Evolutionary conservation across 2,329 filamentous ascomycete genomes (phyloP), one percentile per base, ranked within the genome.

Genomic region (Daldinia sp.): DNA sequence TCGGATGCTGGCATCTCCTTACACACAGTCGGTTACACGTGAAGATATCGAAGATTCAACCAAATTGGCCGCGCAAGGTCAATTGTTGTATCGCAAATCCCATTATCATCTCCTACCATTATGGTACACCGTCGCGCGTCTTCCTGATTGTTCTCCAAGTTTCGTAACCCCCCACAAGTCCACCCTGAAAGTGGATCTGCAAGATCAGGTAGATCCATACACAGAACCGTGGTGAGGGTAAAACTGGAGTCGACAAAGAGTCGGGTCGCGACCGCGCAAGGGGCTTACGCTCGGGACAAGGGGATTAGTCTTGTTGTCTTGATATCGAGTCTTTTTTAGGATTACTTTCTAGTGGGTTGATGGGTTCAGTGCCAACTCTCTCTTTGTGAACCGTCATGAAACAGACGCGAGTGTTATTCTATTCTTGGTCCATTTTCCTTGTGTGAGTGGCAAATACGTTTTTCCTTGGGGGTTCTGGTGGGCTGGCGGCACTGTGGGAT

Each of bases 201-300:
- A 48, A 61, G 60, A 66, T 65, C 58, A 48, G 47, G 19, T 17
- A 56, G 61, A 54, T 61, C 61, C 50, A 54, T 52, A 62, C 37
- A 37, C n/a, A 39, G 52, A 63, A 25, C 47, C 56, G 34, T 23
- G 19, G 27, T 23, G 61, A 66, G 57, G 60, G 57, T 64, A 66
- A 66, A 66, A 54, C 49, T 66, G 61, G 64, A 59, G 57, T 66
- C 32, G 34, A 64, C 45, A 48, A 49, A 61, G 53, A 37, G n/a
- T 52, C 52, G 57, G 63, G 63, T 61, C 63, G 57, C 47, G 59
- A 63, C 59, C 51, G 21, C 29, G 48, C 51, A 52, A 60, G 48
- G 55, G 59, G 35, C 47, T 27, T 27, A 37, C 19, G 29, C 15
- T 52, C 35, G 34, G 21, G 32, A 47, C 9, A 34, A 19, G 27